Evolutionary conservation across 2,329 filamentous ascomycete genomes (phyloP).

Genomic region (Fusarium tuaranense): DNA sequence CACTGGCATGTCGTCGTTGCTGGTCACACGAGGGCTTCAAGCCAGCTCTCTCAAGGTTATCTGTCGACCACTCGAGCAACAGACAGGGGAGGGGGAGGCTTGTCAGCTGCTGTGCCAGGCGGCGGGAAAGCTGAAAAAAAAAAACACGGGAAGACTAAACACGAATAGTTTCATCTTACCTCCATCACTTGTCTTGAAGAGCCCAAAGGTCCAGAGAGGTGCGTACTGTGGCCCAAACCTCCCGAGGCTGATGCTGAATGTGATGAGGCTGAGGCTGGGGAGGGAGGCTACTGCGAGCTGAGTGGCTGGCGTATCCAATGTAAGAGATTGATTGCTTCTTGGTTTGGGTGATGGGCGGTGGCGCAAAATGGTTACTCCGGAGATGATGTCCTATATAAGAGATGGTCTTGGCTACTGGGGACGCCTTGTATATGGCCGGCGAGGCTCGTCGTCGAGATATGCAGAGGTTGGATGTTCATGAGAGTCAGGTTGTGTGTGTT

Average conservation of each 20-base stretch:
- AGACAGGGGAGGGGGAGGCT: not conserved
- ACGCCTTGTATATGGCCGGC: not conserved
- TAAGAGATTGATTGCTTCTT: slow-evolving; percentile 3
- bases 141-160: slow-evolving; percentile 1
- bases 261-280: not conserved
- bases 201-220: not conserved
- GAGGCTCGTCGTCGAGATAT: slow-evolving; percentile 2
- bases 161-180: slow-evolving; percentile 26
- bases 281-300: slow-evolving; percentile 1
- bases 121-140: not conserved
- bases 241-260: slow-evolving; percentile 27
- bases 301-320: slow-evolving; percentile 20
- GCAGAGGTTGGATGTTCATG: slow-evolving; percentile 5
- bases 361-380: not conserved
- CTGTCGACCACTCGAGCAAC: slow-evolving; percentile 8
- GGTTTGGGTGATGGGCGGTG: not conserved
- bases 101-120: not conserved
- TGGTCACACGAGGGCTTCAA: slow-evolving; percentile 32
- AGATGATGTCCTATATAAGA: not conserved
- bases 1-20: not conserved
- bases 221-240: slow-evolving; percentile 15
- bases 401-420: not conserved
- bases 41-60: slow-evolving; percentile 14
- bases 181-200: slow-evolving; percentile 27
- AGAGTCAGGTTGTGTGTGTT: not conserved